Evolutionary conservation across 345 rosid species (phyloP), one percentile per base, ranked within the genome.

Genomic region (Bruguiera parviflora): DNA sequence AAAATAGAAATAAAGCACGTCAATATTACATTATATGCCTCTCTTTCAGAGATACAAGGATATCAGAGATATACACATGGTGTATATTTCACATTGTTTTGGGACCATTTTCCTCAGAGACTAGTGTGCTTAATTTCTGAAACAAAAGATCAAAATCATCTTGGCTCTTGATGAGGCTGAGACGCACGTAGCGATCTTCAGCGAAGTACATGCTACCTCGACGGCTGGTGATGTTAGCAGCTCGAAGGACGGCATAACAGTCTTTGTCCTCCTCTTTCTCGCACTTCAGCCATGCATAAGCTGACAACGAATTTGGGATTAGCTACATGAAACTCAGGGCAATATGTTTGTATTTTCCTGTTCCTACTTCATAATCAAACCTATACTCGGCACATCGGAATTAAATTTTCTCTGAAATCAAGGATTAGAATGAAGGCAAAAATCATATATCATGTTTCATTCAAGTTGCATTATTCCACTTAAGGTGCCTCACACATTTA

Each of bases 251-350:
- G 58, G 70, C 82, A 61, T 65, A 53, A 55, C 96, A 89, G 66
- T 77, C 70, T 65, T 11, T 68, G 13, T 87, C 90, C 71, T 82
- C 82, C 72, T 68, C 72, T 71, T 77, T 75, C 73, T 84, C 90
- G 66, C 96, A 91, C 73, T 77, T 89, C 71, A 86, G 5, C 93
- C 93, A 88, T 5, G 83, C 93, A 67, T 84, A 92, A 72, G 93
- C 93, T 89, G 83, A 82, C 68, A 66, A 51, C 29, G 0, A 66
- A 57, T 31, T 32, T 51, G 21, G 27, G 24, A 18, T 31, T 9
- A 28, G 37, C 51, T 20, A 19, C 18, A 19, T 4, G 27, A 8
- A 43, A 43, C 18, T 11, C 5, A 15, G 5, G 19, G 5, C 3
- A 43, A 43, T 3, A 39, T 10, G 0, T 33, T 7, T 8, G 37